Evolutionary conservation across 2,329 filamentous ascomycete species (phyloP), one percentile per base, ranked within the genome.

Genomic region (Trichoderma koningiopsis): DNA sequence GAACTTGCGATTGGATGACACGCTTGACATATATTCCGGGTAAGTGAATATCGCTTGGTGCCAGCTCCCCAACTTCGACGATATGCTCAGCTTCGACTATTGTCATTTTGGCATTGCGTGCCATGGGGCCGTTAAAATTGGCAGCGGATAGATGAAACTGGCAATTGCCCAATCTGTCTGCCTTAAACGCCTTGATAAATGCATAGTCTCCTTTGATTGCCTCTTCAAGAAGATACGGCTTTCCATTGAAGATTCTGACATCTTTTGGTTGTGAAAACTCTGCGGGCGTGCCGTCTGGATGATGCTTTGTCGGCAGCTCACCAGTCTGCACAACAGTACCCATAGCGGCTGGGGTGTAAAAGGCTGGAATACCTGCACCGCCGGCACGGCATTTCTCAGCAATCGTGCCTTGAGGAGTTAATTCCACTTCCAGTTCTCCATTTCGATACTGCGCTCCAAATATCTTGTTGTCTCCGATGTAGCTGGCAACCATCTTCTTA

Each of bases 51-150:
- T 92, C 87, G 77, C 93, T 92, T 16, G 93, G 91, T 1, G 92
- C 83, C 76, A 97, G 96, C 79, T 93, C 92, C 68, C 94, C 94
- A 1, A 92, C 90, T 81, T 96, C 93, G 65, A 97, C 94, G 73
- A 97, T 96, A 78, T 97, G 86, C 81, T 97, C 93, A 14, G 94
- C 94, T 82, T 97, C 94, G 68, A 97, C 94, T 75, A 97, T 96
- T 71, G 93, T 97, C 81, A 92, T 87, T 82, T 92, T 94, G 68
- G 94, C 94, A 79, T 96, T 96, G 76, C 93, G 90, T 73, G 92
- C 94, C 94, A 97, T 97, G 73, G 92, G 92, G 35, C 93, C 93
- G 82, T 97, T 97, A 87, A 97, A 97, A 85, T 96, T 97, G 81
- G 93, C 89, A 22, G 93, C 93, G 0, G 94, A 88, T 72, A 93